Conservation (phyloP, 148 eudicot species). For the Vaccinium corymbosum region DNA sequence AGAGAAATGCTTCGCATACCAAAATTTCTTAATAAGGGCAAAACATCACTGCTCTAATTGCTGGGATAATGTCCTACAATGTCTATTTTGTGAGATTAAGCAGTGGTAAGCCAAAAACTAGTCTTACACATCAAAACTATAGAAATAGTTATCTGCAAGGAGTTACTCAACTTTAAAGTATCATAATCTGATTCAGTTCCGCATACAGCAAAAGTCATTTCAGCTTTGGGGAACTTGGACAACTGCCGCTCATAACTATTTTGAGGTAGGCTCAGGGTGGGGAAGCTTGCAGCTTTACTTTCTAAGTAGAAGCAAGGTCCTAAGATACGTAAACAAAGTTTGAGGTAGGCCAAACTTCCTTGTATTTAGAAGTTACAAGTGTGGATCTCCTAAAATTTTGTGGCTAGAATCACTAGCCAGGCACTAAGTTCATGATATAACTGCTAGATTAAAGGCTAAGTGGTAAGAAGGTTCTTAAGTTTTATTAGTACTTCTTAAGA, state of each 20-base stretch:
- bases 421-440: not conserved
- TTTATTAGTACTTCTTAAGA: not conserved
- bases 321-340: too few relatives aligned
- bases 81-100: not conserved
- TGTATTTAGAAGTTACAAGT: too few relatives aligned
- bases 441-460: not conserved
- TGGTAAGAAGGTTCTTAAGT: not conserved
- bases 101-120: not conserved
- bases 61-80: not conserved
- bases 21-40: not conserved
- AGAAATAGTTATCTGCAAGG: constrained; percentile 1
- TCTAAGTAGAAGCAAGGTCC: too few relatives aligned
- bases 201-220: too few relatives aligned
- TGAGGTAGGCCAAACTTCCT: too few relatives aligned
- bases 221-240: too few relatives aligned
- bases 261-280: too few relatives aligned
- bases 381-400: not conserved
- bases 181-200: too few relatives aligned
- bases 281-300: too few relatives aligned
- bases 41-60: not conserved
- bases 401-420: not conserved
- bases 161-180: not conserved
- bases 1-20: not conserved
- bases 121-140: not conserved
- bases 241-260: too few relatives aligned